Percentiles rank a stretch among this genome's conserved stretches.
Evolutionary conservation across 495 filamentous ascomycete species (phyloP).

Genomic region (Trichoderma gamsii): DNA sequence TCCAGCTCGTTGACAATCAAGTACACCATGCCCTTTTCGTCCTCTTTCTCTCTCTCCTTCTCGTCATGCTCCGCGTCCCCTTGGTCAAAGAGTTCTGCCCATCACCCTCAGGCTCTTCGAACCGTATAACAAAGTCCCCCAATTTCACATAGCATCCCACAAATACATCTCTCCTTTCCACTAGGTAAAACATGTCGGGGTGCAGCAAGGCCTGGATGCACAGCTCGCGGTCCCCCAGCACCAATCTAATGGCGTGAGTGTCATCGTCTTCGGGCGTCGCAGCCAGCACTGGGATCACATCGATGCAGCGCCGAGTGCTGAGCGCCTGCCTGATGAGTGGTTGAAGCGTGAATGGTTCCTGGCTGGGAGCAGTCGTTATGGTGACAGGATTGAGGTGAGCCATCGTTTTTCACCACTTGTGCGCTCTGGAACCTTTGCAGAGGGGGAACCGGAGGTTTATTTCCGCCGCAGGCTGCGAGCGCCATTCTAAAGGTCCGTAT

Average conservation of each 20-base stretch:
- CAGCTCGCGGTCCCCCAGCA: slow-evolving; percentile 41
- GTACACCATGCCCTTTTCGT: slow-evolving; percentile 25
- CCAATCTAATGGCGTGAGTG: slow-evolving; percentile 29
- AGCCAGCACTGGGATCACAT: slow-evolving; percentile 18
- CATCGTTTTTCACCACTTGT: background rate
- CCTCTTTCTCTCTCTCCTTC: background rate
- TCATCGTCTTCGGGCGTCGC: slow-evolving; percentile 20
- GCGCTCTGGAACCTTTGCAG: background rate
- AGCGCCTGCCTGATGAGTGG: slow-evolving; percentile 34
- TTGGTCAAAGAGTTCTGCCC: background rate
- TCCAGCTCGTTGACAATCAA: slow-evolving; percentile 35
- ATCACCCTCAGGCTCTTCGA: slow-evolving; percentile 9
- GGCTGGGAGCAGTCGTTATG: slow-evolving; percentile 11
- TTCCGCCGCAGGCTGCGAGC: background rate
- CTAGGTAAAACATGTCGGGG: slow-evolving; percentile 30
- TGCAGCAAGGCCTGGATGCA: slow-evolving; percentile 39
- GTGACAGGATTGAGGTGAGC: background rate
- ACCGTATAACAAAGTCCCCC: slow-evolving; percentile 26
- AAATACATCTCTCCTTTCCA: slow-evolving; percentile 32
- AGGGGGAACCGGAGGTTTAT: background rate
- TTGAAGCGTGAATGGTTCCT: slow-evolving; percentile 7
- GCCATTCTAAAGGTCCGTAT: background rate
- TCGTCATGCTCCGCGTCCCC: background rate
- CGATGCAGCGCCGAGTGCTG: slow-evolving; percentile 35
- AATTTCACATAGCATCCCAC: slow-evolving; percentile 39